Percentiles rank a stretch among this genome's conserved stretches.
These are phyloP conservation scores for Daldinia sp. DNA, from an alignment of 2,329 filamentous ascomycete species.

Conservation along the genomic window DNA sequence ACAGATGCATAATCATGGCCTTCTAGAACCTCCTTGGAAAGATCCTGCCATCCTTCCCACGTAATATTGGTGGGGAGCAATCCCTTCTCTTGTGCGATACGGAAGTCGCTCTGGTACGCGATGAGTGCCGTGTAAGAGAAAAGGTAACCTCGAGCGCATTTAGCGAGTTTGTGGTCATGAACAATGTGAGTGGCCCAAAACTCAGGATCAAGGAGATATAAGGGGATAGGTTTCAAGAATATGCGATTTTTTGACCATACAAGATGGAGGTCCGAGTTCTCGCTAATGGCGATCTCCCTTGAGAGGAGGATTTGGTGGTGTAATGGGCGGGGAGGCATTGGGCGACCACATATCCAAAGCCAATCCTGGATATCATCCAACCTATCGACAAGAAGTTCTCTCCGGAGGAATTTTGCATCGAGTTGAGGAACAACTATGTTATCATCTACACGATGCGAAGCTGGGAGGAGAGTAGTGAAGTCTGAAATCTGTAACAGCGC, in stretches of 20 bases:
- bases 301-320: constrained; percentile 54
- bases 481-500: constrained; percentile 10
- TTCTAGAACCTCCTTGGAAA: constrained; percentile 46
- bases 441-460: constrained; percentile 50
- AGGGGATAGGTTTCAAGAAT: constrained; percentile 57
- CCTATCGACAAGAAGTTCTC: constrained; percentile 51
- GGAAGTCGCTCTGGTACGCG: constrained; percentile 55
- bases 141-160: constrained; percentile 55
- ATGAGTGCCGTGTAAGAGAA: constrained; percentile 56
- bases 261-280: constrained; percentile 56
- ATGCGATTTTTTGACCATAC: constrained; percentile 56
- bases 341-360: constrained; percentile 51
- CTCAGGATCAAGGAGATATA: constrained; percentile 53
- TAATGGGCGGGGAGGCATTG: constrained; percentile 55
- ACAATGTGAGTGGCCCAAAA: constrained; percentile 53
- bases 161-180: constrained; percentile 45
- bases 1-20: constrained; percentile 49
- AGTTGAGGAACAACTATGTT: constrained; percentile 47
- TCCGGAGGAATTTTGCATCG: constrained; percentile 44
- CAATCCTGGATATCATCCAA: constrained; percentile 50
- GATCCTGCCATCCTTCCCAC: constrained; percentile 55
- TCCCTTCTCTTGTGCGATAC: constrained; percentile 52
- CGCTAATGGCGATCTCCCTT: constrained; percentile 54
- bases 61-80: constrained; percentile 53
- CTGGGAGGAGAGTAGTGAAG: constrained; percentile 47